Percentiles rank a stretch among this genome's conserved stretches.
These are phyloP conservation scores for Neofusicoccum cordaticola DNA, from an alignment of 2,329 filamentous ascomycete species.

Conservation along the genomic window DNA sequence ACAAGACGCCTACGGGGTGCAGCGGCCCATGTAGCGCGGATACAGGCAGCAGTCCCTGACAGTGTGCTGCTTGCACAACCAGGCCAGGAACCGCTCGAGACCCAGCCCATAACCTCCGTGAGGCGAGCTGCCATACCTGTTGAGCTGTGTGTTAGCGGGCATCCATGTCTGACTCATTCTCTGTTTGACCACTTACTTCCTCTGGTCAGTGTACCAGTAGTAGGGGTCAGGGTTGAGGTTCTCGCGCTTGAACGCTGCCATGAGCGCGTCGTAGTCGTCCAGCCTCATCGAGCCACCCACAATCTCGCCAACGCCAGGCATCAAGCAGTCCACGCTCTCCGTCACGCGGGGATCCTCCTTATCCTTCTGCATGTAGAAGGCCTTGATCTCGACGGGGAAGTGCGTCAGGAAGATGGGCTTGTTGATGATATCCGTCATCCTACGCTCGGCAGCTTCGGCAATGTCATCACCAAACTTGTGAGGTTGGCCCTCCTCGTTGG, in stretches of 20 bases:
- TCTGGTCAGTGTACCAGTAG: slow-evolving; percentile 98
- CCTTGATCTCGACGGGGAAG: slow-evolving; percentile 96
- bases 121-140: slow-evolving; percentile 81
- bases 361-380: slow-evolving; percentile 98
- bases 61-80: slow-evolving; percentile 65
- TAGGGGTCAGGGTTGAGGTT: slow-evolving; percentile 81
- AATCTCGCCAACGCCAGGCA: slow-evolving; percentile 97
- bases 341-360: slow-evolving; percentile 76
- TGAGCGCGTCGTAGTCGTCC: slow-evolving; percentile 83
- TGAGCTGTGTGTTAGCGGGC: slow-evolving; percentile 1
- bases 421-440: slow-evolving; percentile 97
- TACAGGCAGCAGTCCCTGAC: slow-evolving; percentile 71
- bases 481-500: slow-evolving; percentile 86
- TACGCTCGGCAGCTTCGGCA: slow-evolving; percentile 91
- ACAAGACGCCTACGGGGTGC: slow-evolving; percentile 61
- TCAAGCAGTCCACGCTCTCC: slow-evolving; percentile 80
- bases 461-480: slow-evolving; percentile 97
- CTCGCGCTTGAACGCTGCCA: slow-evolving; percentile 83
- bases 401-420: slow-evolving; percentile 92
- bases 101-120: slow-evolving; percentile 94
- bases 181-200: slow-evolving; percentile 64
- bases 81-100: slow-evolving; percentile 74
- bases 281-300: slow-evolving; percentile 97
- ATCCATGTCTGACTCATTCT: neutral
- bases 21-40: slow-evolving; percentile 76